Conservation (phyloP, 2,329 filamentous ascomycete genomes). For the Hypomyces perniciosus region DNA sequence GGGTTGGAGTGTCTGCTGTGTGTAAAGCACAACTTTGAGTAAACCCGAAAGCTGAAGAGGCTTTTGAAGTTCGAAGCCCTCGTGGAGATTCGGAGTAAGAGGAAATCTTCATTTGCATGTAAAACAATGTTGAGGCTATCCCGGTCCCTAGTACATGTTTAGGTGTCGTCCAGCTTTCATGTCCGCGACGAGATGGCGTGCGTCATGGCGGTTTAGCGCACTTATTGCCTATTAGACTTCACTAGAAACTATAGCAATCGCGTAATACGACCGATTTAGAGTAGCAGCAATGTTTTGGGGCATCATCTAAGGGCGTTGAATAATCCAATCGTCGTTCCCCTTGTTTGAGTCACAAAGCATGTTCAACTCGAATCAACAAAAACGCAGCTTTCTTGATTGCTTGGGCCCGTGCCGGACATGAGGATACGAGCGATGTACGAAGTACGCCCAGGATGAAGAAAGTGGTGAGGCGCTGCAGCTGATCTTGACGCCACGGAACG, state of each 20-base stretch:
- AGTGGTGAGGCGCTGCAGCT: conserved; percentile 1
- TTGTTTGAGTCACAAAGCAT: too few species aligned
- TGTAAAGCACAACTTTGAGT: too few species aligned
- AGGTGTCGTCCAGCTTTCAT: neutral
- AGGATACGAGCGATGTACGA: neutral
- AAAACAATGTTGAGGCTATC: neutral
- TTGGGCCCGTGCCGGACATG: neutral
- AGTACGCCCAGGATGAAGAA: neutral
- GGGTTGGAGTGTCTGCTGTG: too few species aligned
- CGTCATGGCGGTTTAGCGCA: neutral
- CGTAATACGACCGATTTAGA: neutral
- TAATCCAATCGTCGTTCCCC: neutral
- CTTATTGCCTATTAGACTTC: too few species aligned
- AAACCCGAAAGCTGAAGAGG: too few species aligned
- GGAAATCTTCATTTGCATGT: neutral
- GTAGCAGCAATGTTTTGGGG: too few species aligned
- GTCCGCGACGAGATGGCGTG: neutral
- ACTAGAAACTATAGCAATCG: neutral
- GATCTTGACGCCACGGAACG: conserved; percentile 3
- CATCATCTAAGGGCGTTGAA: neutral
- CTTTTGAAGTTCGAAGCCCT: too few species aligned
- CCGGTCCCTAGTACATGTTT: neutral
- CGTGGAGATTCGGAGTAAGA: neutral
- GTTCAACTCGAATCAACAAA: neutral
- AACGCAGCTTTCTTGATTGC: neutral